A percentile compares a stretch with the other conserved stretches of the same genome.
phyloP scores from a whole-genome alignment of 148 eudicot genomes.

The Vaccinium darrowii region DNA sequence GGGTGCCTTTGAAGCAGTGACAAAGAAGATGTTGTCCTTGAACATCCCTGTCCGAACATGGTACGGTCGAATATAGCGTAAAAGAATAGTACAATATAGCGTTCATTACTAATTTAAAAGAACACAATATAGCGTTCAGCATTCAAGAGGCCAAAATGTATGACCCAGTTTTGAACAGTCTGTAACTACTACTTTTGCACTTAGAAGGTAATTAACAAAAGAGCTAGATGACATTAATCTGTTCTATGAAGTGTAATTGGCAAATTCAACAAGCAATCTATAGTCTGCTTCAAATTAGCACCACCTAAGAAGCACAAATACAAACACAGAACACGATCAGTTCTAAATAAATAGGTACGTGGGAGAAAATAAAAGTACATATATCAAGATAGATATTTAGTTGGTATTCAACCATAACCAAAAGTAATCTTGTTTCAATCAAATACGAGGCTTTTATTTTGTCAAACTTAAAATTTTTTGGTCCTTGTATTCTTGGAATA shows the following conservation, averaged over 20 bases:
- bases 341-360: neutral
- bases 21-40: constrained; percentile 32
- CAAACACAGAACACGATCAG: neutral
- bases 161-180: no score
- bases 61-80: neutral
- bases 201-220: neutral
- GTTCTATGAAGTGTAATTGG: neutral
- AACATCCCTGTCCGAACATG: constrained; percentile 19
- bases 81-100: neutral
- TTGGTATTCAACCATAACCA: neutral
- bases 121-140: neutral
- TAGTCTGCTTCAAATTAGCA: neutral
- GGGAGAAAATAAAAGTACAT: neutral
- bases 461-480: neutral
- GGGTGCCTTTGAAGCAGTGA: constrained; percentile 25
- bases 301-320: neutral
- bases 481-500: neutral
- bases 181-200: no score
- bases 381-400: neutral
- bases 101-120: neutral
- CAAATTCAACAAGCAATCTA: no score
- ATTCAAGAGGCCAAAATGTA: neutral
- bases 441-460: neutral
- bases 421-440: neutral
- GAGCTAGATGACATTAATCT: neutral